Conservation (phyloP, 2,329 filamentous ascomycete genomes). For the Botryosphaeria dothidea region DNA sequence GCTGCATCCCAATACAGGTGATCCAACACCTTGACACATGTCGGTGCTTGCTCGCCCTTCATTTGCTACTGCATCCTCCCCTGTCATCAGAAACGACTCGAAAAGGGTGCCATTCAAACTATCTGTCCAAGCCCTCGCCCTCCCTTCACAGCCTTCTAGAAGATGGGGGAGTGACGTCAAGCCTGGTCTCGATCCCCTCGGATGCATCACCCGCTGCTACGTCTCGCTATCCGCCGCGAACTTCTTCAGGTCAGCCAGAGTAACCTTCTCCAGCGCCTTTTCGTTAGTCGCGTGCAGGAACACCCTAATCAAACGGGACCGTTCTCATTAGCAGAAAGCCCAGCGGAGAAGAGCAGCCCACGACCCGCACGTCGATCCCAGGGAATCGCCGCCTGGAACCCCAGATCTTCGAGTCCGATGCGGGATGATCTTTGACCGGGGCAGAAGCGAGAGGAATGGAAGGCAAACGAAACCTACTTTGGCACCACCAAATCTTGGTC, state of each 20-base stretch:
- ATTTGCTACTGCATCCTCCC: neutral
- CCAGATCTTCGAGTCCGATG: neutral
- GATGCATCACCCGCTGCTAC: neutral
- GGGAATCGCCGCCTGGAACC: neutral
- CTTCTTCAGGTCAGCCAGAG: conserved; percentile 50
- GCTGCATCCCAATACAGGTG: neutral
- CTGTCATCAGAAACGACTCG: neutral
- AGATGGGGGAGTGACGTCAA: neutral
- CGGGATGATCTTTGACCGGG: neutral
- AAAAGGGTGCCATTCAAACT: neutral
- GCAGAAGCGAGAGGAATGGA: neutral
- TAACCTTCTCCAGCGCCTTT: conserved; percentile 51
- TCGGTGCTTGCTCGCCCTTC: neutral
- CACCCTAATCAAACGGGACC: conserved; percentile 33
- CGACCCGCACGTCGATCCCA: neutral
- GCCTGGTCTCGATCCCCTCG: neutral
- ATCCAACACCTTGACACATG: neutral
- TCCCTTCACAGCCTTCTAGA: neutral
- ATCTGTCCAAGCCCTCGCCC: neutral
- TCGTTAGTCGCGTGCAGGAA: conserved; percentile 56
- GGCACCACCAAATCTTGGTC: conserved; percentile 50
- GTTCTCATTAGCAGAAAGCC: neutral
- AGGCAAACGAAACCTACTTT: conserved; percentile 27
- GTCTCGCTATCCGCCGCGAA: conserved; percentile 48
- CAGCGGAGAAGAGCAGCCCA: neutral